Base-by-base conservation (phyloP, 495 filamentous ascomycete species). In the Diplogelasinospora grovesii region DNA sequence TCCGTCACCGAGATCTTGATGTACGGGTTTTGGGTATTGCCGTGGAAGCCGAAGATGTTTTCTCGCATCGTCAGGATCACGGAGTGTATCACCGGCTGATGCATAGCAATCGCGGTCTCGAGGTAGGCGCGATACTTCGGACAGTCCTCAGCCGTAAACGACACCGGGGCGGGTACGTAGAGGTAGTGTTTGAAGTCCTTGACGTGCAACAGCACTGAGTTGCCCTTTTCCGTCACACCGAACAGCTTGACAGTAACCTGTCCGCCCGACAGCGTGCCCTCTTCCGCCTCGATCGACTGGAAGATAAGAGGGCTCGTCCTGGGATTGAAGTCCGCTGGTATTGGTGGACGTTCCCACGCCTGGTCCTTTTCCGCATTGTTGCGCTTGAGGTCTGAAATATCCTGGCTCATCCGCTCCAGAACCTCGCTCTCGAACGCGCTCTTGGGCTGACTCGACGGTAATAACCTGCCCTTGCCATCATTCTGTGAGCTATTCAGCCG, bases 131-230 rank as follows among this genome's bases (percentile, higher is more conserved):
- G 78, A 68, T 82, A 99, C 1, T 73, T 67, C 2, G 82, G 72
- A 58, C 86, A 88, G 56, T 96, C 85, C 5, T 74, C 68, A 41
- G 77, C 75, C 9, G 72, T 73, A 63, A 99, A 99, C 15, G 73
- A 74, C 4, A 89, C 68, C 0, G 92, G 92, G 1, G 92, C 92
- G 7, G 86, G 82, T 32, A 97, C 80, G 53, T 95, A 99, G 36
- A 99, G 77, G 53, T 99, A 99, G 60, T 97, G 92, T 43, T 85
- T 79, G 61, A 99, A 99, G 56, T 86, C 86, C 5, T 85, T 95
- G 41, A 99, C 88, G 61, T 99, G 89, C 13, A 99, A 72, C 43
- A 97, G 71, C 7, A 95, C 90, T 1, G 92, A 97, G 64, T 99
- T 86, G 45, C 92, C 92, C 29, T 73, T 64, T 69, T 92, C 86